phyloP scores from a whole-genome alignment of 139 green algal genomes.

The Volvox africanus region DNA sequence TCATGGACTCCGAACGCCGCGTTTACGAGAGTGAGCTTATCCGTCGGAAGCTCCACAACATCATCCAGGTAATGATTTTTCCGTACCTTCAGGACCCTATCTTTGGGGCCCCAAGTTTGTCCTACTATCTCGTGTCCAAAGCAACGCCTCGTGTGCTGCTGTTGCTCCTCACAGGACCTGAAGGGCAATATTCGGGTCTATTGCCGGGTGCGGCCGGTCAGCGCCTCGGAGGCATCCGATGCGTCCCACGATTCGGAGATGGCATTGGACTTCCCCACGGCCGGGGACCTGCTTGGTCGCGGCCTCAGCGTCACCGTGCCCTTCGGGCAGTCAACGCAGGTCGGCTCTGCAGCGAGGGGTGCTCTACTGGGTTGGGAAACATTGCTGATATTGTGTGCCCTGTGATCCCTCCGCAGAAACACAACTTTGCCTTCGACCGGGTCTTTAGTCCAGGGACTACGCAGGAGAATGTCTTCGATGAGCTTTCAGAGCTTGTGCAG shows the following conservation, averaged over 20 bases:
- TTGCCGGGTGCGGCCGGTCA: constrained; percentile 84
- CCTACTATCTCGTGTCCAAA: background rate
- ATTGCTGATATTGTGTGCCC: background rate
- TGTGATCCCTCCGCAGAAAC: constrained; percentile 30
- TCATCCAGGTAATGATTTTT: constrained; percentile 74
- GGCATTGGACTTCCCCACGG: constrained; percentile 48
- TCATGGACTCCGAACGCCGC: constrained; percentile 69
- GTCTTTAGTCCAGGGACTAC: constrained; percentile 83
- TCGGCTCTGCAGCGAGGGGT: background rate
- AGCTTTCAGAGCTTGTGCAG: constrained; percentile 91
- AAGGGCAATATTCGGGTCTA: constrained; percentile 98
- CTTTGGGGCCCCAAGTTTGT: background rate
- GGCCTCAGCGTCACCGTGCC: constrained; percentile 63
- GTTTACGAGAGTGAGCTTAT: constrained; percentile 80
- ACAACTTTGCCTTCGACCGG: constrained; percentile 78
- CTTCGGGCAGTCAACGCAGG: constrained; percentile 42
- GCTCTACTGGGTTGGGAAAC: too few relatives aligned
- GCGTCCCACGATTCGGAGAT: constrained; percentile 44
- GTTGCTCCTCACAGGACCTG: constrained; percentile 75
- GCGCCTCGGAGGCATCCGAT: constrained; percentile 43
- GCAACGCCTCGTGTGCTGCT: background rate
- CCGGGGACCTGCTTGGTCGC: constrained; percentile 64
- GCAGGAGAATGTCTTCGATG: constrained; percentile 89
- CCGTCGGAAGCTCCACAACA: constrained; percentile 92
- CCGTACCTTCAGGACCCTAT: background rate